phyloP scores from a whole-genome alignment of 1,139 yeast species.

The Geotrichum carabidarum region DNA sequence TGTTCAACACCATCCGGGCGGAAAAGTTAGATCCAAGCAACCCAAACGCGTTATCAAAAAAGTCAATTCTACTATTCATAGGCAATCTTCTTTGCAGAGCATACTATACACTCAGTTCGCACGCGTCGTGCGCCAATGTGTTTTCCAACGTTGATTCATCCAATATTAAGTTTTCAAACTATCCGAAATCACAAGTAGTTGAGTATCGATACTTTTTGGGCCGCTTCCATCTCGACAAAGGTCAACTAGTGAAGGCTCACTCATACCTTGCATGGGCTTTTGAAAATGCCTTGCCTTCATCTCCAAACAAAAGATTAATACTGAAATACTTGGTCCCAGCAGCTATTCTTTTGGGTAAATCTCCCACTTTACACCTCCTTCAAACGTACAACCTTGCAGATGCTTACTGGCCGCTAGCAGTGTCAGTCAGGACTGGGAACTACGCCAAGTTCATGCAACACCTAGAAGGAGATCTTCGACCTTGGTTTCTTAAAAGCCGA shows the following conservation, averaged over 20 bases:
- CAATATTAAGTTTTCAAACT: slow-evolving; percentile 44
- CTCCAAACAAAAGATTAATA: slow-evolving; percentile 40
- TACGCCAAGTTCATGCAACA: slow-evolving; percentile 27
- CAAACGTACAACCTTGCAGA: slow-evolving; percentile 25
- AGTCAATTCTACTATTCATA: slow-evolving; percentile 50
- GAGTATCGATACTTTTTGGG: slow-evolving; percentile 68
- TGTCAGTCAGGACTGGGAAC: slow-evolving; percentile 30
- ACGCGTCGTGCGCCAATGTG: slow-evolving; percentile 67
- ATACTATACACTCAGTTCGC: slow-evolving; percentile 59
- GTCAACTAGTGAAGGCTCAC: slow-evolving; percentile 53
- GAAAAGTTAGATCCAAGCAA: slow-evolving; percentile 42
- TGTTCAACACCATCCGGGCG: slow-evolving; percentile 60
- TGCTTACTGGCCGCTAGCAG: slow-evolving; percentile 32
- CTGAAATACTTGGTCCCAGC: slow-evolving; percentile 55
- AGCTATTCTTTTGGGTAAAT: slow-evolving; percentile 37
- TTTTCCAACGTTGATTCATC: slow-evolving; percentile 69
- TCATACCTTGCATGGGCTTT: slow-evolving; percentile 63
- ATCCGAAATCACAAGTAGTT: slow-evolving; percentile 50
- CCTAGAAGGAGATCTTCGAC: slow-evolving; percentile 25
- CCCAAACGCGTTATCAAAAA: slow-evolving; percentile 37
- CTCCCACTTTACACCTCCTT: slow-evolving; percentile 32
- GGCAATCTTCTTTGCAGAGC: slow-evolving; percentile 57
- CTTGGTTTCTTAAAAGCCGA: slow-evolving; percentile 30
- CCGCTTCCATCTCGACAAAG: slow-evolving; percentile 56
- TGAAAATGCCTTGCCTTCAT: slow-evolving; percentile 39